Evolutionary conservation across 441 rosid genomes (phyloP).

Genomic region (Flueggea neowawraea): DNA sequence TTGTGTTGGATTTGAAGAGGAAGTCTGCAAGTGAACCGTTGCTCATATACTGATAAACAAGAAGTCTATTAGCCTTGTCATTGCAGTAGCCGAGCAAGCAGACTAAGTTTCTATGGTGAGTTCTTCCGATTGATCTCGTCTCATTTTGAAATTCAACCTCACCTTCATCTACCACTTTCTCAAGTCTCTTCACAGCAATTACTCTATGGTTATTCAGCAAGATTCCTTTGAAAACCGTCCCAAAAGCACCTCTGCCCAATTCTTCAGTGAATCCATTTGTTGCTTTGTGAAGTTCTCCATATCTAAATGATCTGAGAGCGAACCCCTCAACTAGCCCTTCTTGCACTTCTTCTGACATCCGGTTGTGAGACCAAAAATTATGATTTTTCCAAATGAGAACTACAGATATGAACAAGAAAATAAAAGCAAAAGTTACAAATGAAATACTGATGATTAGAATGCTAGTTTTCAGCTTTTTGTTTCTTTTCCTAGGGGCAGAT

Average conservation of each 20-base stretch:
- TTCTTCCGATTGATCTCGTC: conserved; percentile 6
- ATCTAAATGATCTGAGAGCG: neutral
- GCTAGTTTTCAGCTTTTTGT: no score
- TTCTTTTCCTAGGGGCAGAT: no score
- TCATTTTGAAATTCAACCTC: conserved; percentile 10
- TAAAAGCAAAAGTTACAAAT: no score
- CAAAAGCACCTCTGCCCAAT: conserved; percentile 10
- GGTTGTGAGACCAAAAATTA: no score
- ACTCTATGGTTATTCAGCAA: neutral
- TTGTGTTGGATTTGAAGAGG: neutral
- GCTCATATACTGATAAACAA: conserved; percentile 31
- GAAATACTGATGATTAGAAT: no score
- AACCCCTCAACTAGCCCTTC: no score
- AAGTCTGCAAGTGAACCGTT: conserved; percentile 14
- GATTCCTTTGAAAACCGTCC: conserved; percentile 14
- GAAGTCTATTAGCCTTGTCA: conserved; percentile 16
- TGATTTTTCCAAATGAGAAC: no score
- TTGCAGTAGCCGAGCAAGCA: conserved; percentile 18
- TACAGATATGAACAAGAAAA: no score
- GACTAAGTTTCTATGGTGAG: conserved; percentile 8
- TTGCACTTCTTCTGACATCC: no score
- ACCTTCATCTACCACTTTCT: conserved; percentile 14
- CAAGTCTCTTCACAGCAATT: conserved; percentile 20
- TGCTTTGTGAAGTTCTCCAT: conserved; percentile 3
- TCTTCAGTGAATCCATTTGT: neutral